Evolutionary conservation across 2,329 filamentous ascomycete species (phyloP).

Genomic region (Neopestalotiopsis rosae): DNA sequence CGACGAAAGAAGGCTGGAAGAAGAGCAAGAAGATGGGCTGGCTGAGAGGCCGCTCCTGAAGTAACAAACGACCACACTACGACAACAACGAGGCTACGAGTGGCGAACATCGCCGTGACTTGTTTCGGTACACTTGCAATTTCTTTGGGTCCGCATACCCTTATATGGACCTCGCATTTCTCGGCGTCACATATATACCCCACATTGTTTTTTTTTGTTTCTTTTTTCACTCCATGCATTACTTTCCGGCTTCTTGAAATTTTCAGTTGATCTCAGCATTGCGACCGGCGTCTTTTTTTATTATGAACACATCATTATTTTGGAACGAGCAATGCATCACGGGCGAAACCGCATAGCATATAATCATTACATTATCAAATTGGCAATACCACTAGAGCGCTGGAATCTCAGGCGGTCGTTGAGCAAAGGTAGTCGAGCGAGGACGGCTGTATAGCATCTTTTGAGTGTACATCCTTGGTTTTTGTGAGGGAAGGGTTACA

Average conservation of each 20-base stretch:
- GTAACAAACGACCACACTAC: not conserved
- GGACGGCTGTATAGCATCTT: not conserved
- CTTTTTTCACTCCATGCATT: constrained; percentile 20
- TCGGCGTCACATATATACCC: constrained; percentile 33
- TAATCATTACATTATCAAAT: constrained; percentile 13
- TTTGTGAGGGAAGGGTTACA: too few species aligned
- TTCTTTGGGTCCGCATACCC: constrained; percentile 20
- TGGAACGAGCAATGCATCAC: not conserved
- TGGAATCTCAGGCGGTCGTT: not conserved
- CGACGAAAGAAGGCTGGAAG: constrained; percentile 25
- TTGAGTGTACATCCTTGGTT: not conserved
- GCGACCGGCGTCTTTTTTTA: not conserved
- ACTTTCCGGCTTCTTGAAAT: not conserved
- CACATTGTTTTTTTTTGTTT: constrained; percentile 32
- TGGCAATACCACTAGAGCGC: constrained; percentile 15
- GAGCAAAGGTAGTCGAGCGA: not conserved
- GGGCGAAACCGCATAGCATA: not conserved
- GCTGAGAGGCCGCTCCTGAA: constrained; percentile 30
- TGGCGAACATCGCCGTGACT: not conserved
- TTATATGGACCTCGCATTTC: constrained; percentile 23
- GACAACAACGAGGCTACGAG: not conserved
- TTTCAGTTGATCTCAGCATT: not conserved
- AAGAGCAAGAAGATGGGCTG: constrained; percentile 34
- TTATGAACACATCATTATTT: not conserved
- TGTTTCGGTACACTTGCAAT: not conserved